Evolutionary conservation across 1,284 basidiomycete genomes (phyloP), one percentile per base, ranked within the genome.

Genomic region (Papiliotrema flavescens): DNA sequence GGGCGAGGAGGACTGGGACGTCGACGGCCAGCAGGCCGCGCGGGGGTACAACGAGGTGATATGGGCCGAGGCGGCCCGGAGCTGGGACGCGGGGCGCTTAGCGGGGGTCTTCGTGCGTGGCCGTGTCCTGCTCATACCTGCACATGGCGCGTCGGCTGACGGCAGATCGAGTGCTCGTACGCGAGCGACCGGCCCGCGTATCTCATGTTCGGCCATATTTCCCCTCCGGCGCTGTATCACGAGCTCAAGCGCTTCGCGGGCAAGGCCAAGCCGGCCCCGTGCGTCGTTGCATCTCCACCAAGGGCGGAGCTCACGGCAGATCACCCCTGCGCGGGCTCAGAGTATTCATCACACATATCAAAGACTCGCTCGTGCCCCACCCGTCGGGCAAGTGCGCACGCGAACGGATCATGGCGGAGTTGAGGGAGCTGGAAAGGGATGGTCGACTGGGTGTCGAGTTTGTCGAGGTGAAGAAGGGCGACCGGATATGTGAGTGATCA

Each of bases 91-190:
- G 17, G 72, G 71, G 3, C 60, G 59, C 4, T 55, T 77, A 19
- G 61, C 63, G 4, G 73, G 62, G 0, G 57, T 77, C 7, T 77
- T 77, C 61, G 75, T 76, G 56, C 63, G 75, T 70, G 1, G 2
- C 34, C 35, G 26, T n/a, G n/a, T n/a, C n/a, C n/a, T n/a, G 28
- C 11, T 11, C 28, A 11, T 11, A 32, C 6, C 43, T 34, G 22
- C 24, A 26, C n/a, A 17, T 3, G 3, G 37, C 8, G 41, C 15
- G 3, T 17, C n/a, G 24, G 46, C 52, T 63, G 51, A 57, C 51
- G 15, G 17, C 57, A 76, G 75, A 72, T 77, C 45, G 75, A 77
- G 67, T 77, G 75, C 62, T 76, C 74, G 1, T 77, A 77, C 43
- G 67, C 71, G 36, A 67, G 67, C 5, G 59, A 67, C 1, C 61